phyloP scores from a whole-genome alignment of 179 eudicot species.

The Beta lomatogona region DNA sequence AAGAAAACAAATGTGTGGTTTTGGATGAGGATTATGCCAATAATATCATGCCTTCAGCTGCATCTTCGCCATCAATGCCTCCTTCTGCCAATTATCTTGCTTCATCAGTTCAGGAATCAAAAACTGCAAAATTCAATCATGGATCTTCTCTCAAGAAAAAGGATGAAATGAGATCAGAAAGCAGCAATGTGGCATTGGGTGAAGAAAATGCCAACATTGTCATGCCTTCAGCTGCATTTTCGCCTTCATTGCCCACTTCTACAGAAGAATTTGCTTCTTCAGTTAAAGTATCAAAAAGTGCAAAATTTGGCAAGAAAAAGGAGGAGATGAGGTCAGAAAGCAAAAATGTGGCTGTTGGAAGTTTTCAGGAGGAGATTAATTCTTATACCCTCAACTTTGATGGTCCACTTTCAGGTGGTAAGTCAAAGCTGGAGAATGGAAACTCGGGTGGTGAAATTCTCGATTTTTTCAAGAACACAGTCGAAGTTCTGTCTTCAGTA shows the following conservation, averaged over 20 bases:
- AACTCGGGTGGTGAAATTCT: neutral
- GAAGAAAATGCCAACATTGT: neutral
- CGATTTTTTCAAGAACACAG: slow-evolving; percentile 4
- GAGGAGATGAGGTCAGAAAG: slow-evolving; percentile 1
- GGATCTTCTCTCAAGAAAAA: slow-evolving; percentile 15
- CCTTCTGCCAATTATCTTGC: slow-evolving; percentile 2
- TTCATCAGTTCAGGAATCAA: slow-evolving; percentile 1
- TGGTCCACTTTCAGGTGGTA: slow-evolving; percentile 2
- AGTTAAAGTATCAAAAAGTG: neutral
- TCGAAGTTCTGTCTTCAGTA: slow-evolving; percentile 17
- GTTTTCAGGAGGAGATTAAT: neutral
- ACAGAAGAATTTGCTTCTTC: neutral
- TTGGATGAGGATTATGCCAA: neutral
- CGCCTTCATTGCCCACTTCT: slow-evolving; percentile 15
- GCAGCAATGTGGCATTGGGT: neutral
- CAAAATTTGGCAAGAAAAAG: slow-evolving; percentile 15
- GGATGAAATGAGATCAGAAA: neutral
- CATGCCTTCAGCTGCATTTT: slow-evolving; percentile 2
- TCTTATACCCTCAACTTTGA: neutral
- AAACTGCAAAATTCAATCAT: neutral
- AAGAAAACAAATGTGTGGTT: neutral
- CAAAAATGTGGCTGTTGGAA: neutral
- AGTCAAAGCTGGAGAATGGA: slow-evolving; percentile 7
- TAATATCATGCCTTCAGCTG: neutral
- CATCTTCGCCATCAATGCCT: neutral